phyloP scores from a whole-genome alignment of 352 stramenopile genomes.

The Lagenidium giganteum region DNA sequence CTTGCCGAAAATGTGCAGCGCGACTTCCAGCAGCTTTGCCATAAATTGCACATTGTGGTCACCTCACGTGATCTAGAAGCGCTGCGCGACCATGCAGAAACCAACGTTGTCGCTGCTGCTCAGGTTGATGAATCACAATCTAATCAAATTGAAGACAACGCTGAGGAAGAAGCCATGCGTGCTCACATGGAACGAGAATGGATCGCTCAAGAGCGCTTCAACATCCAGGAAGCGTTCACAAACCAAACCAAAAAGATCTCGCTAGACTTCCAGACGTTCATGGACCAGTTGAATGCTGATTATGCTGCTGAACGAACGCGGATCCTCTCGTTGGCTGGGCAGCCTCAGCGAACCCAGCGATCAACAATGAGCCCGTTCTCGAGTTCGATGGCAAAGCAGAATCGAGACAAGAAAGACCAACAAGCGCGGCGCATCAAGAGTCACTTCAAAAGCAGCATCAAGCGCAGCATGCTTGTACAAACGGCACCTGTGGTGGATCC shows the following conservation, averaged over 20 bases:
- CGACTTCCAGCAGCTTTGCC: slow-evolving; percentile 24
- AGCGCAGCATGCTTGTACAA: slow-evolving; percentile 28
- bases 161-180: slow-evolving; percentile 16
- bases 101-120: too few relatives aligned
- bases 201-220: slow-evolving; percentile 62
- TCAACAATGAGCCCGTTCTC: too few relatives aligned
- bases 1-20: slow-evolving; percentile 23
- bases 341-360: too few relatives aligned
- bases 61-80: neutral
- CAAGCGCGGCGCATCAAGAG: neutral
- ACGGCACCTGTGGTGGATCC: slow-evolving; percentile 20
- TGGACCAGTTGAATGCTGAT: slow-evolving; percentile 36
- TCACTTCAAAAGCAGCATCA: slow-evolving; percentile 30
- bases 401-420: neutral
- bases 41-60: slow-evolving; percentile 5
- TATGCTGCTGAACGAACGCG: slow-evolving; percentile 27
- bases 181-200: slow-evolving; percentile 33
- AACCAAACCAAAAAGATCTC: slow-evolving; percentile 54
- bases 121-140: neutral
- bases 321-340: slow-evolving; percentile 11
- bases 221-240: slow-evolving; percentile 63
- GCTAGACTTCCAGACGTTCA: slow-evolving; percentile 31
- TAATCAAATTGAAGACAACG: slow-evolving; percentile 3
- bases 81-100: neutral
- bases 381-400: too few relatives aligned